Percentiles rank a stretch among this genome's conserved stretches.
Conservation (phyloP, 371 early-diverging fungal genomes). For the Mortierella sp. region DNA sequence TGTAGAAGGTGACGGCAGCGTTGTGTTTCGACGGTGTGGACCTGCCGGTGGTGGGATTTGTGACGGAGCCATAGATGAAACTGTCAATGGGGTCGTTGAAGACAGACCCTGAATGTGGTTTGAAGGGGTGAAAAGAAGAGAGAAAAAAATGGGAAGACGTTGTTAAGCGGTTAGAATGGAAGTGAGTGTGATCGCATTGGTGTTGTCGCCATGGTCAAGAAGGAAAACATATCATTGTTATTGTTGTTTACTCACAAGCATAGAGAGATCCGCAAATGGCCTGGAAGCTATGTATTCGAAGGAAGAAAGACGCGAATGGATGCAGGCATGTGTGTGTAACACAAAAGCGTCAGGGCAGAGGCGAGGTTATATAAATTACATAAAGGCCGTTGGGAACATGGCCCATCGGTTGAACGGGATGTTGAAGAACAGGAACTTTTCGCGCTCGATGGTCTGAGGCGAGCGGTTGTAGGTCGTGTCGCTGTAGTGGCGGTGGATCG, state of each 20-base stretch:
- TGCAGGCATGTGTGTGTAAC: neutral
- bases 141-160: neutral
- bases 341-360: neutral
- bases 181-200: neutral
- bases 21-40: conserved; percentile 21
- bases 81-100: conserved; percentile 73
- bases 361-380: conserved; percentile 16
- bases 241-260: conserved; percentile 31
- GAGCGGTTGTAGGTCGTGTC: conserved; percentile 38
- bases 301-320: neutral
- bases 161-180: neutral
- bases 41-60: conserved; percentile 26
- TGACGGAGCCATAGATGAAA: conserved; percentile 53
- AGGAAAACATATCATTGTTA: too few species aligned
- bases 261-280: conserved; percentile 57
- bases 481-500: conserved; percentile 48
- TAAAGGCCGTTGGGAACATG: conserved; percentile 54
- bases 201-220: neutral
- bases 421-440: conserved; percentile 33
- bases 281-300: conserved; percentile 35
- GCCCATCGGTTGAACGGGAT: conserved; percentile 54
- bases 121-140: neutral
- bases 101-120: conserved; percentile 62
- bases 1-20: conserved; percentile 73
- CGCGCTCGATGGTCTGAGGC: conserved; percentile 31